Evolutionary conservation across 306 rosid genomes (phyloP), one percentile per base, ranked within the genome.

Genomic region (Bauhinia variegata): DNA sequence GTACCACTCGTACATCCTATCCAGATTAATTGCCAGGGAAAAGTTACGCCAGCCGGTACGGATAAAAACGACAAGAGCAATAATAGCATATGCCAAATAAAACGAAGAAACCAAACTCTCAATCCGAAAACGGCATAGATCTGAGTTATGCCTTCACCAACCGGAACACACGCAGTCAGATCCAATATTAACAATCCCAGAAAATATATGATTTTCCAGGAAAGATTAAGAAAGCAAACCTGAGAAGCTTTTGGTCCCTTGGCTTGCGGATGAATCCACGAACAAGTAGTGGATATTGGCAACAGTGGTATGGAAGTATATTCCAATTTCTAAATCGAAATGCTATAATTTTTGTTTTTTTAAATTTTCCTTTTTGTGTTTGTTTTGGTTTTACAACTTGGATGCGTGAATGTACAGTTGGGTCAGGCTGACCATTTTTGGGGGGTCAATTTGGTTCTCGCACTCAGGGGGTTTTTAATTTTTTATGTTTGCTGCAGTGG

Each of bases 111-210:
- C 17, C 0, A 0, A 32, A 32, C 15, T 32, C 42, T 8, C 6
- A 2, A 46, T 14, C 12, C 12, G 28, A 53, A 51, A 73, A 77
- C 39, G 66, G 64, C 66, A 38, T 33, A 83, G 88, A 83, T 80
- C 85, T 83, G 78, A 43, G 60, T 23, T 44, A 6, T 56, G 53
- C 54, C 2, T 0, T 61, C n/a, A 31, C 50, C 16, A 52, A 30
- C 19, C 18, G 48, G 52, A 53, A 36, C 33, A 10, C 13, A 36
- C 17, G 68, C 18, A 28, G 18, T 6, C 52, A 30, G 52, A 31
- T 74, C 71, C 31, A 51, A 23, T 36, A 36, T 7, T 18, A 4
- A 23, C 0, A 41, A 13, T 7, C 19, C 3, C 11, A 47, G 56
- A 36, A 30, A 7, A 17, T 4, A 11, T 34, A 3, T 17, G 8